Percentiles rank a stretch among this genome's conserved stretches.
Evolutionary conservation across 192 early-diverging fungal species (phyloP).

Genomic region (Coemansia sp.): DNA sequence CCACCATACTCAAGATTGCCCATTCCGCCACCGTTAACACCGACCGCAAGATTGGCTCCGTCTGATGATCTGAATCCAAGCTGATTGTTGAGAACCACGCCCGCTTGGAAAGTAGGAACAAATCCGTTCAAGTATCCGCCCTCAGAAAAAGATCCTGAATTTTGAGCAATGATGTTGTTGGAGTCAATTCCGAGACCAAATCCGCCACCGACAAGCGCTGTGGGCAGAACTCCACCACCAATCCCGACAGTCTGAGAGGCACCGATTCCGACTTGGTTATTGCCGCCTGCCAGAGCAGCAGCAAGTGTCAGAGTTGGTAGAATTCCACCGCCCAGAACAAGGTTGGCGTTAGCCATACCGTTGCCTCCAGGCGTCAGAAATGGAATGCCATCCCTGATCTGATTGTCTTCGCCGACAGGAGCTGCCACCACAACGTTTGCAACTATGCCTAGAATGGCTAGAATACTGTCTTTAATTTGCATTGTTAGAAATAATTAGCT

Average conservation of each 20-base stretch:
- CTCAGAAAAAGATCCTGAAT: slow-evolving; percentile 18
- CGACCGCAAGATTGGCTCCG: slow-evolving; percentile 6
- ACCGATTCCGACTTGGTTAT: slow-evolving; percentile 19
- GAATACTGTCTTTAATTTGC: slow-evolving; percentile 8
- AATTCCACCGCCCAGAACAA: slow-evolving; percentile 30
- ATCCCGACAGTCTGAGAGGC: slow-evolving; percentile 2
- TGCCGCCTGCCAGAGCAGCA: slow-evolving; percentile 1
- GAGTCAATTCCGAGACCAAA: slow-evolving; percentile 9
- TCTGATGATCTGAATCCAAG: slow-evolving; percentile 7
- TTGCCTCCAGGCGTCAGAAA: slow-evolving; percentile 4
- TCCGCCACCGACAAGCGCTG: neutral
- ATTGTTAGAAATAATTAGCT: neutral
- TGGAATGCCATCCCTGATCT: slow-evolving; percentile 8
- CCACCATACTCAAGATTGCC: slow-evolving; percentile 24
- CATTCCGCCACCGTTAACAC: slow-evolving; percentile 8
- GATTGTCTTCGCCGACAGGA: slow-evolving; percentile 7
- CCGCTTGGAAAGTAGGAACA: slow-evolving; percentile 17
- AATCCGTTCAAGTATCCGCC: slow-evolving; percentile 22
- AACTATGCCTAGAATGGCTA: neutral
- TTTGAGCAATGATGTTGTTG: slow-evolving; percentile 14
- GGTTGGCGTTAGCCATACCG: slow-evolving; percentile 12
- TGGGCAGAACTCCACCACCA: slow-evolving; percentile 4
- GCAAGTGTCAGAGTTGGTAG: slow-evolving; percentile 27
- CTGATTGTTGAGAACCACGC: slow-evolving; percentile 10
- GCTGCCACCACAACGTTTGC: slow-evolving; percentile 10